These are phyloP conservation scores for Agrocybe praecox DNA, from an alignment of 768 basidiomycete species.

Conservation along the genomic window DNA sequence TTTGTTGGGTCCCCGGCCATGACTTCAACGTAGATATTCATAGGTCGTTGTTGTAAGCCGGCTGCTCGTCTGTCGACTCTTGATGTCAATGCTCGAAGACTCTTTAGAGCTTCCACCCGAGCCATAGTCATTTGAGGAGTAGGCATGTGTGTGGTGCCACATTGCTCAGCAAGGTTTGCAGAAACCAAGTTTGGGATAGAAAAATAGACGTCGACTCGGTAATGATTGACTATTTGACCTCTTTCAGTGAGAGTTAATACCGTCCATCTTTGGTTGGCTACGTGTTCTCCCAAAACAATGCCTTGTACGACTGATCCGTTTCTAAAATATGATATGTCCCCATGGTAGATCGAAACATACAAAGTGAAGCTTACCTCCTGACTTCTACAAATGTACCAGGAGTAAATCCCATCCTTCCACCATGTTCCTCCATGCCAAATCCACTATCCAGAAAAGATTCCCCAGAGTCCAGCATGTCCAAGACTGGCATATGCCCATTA, in stretches of 20 bases:
- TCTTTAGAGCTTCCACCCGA: constrained; percentile 63
- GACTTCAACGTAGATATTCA: constrained; percentile 36
- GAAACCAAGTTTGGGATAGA: constrained; percentile 59
- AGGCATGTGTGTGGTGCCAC: constrained; percentile 39
- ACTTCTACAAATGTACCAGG: constrained; percentile 57
- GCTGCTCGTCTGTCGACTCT: constrained; percentile 40
- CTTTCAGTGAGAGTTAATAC: constrained; percentile 34
- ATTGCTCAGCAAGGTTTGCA: constrained; percentile 45
- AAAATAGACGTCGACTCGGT: constrained; percentile 59
- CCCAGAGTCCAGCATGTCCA: background rate
- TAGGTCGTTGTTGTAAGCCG: constrained; percentile 23
- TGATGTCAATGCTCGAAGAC: constrained; percentile 55
- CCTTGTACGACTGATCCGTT: constrained; percentile 31
- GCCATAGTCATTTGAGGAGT: constrained; percentile 49
- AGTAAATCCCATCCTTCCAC: background rate
- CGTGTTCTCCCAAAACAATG: constrained; percentile 35
- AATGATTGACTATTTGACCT: constrained; percentile 57
- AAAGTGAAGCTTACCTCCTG: constrained; percentile 39
- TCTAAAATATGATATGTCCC: constrained; percentile 26
- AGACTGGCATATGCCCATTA: background rate
- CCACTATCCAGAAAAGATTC: background rate
- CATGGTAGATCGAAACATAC: constrained; percentile 1
- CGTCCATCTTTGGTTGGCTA: constrained; percentile 18
- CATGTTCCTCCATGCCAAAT: constrained; percentile 6
- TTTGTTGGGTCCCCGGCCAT: constrained; percentile 45